Conservation (phyloP, 2,329 filamentous ascomycete genomes). For the Alternaria longipes region DNA sequence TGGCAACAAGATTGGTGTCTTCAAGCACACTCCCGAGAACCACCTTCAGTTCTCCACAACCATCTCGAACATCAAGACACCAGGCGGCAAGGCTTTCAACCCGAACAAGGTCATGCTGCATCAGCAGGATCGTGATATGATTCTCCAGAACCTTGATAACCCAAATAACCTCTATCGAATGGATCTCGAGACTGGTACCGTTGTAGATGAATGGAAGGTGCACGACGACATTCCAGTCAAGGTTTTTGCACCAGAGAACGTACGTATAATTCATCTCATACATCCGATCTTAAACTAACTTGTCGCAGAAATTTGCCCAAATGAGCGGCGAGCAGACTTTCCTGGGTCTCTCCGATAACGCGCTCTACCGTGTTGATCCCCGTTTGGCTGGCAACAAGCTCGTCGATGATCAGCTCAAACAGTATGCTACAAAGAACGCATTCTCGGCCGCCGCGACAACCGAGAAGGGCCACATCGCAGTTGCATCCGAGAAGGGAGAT, state of each 20-base stretch:
- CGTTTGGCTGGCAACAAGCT: constrained; percentile 90
- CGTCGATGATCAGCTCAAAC: constrained; percentile 91
- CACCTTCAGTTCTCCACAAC: constrained; percentile 95
- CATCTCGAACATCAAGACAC: constrained; percentile 94
- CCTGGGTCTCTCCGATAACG: constrained; percentile 90
- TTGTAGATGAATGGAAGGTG: constrained; percentile 98
- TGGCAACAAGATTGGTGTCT: constrained; percentile 97
- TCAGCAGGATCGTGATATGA: constrained; percentile 87
- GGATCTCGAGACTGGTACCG: constrained; percentile 97
- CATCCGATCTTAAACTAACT: constrained; percentile 32
- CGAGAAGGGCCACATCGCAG: constrained; percentile 94
- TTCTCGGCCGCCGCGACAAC: constrained; percentile 95
- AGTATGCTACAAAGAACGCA: constrained; percentile 96
- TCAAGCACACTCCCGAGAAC: constrained; percentile 94
- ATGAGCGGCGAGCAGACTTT: constrained; percentile 97
- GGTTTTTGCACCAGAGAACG: constrained; percentile 89
- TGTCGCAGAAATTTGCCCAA: constrained; percentile 85
- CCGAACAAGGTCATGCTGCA: constrained; percentile 98
- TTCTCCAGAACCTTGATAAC: constrained; percentile 82
- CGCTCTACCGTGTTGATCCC: constrained; percentile 92
- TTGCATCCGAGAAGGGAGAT: constrained; percentile 97
- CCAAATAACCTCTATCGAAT: constrained; percentile 94
- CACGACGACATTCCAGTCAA: constrained; percentile 95
- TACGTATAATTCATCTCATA: constrained; percentile 46
- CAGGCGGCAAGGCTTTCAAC: constrained; percentile 81